Evolutionary conservation across 768 basidiomycete species (phyloP).

Genomic region (Galerina sulciceps): DNA sequence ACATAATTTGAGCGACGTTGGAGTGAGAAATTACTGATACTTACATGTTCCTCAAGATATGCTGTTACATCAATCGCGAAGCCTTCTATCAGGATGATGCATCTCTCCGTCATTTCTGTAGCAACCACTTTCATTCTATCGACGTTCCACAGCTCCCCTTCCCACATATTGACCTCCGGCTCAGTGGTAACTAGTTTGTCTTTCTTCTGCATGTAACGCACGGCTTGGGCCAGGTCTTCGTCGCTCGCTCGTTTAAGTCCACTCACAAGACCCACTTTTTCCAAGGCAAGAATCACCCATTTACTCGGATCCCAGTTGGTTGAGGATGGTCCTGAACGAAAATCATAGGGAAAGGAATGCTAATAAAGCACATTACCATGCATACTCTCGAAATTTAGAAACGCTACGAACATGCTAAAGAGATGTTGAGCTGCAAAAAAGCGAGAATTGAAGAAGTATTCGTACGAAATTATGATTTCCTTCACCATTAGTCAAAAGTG

Average conservation of each 20-base stretch:
- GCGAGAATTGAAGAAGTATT: neutral
- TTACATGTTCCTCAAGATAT: conserved; percentile 71
- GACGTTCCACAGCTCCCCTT: conserved; percentile 45
- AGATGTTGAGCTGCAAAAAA: neutral
- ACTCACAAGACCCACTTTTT: conserved; percentile 49
- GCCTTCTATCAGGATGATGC: conserved; percentile 61
- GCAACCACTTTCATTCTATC: conserved; percentile 38
- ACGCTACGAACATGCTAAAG: conserved; percentile 43
- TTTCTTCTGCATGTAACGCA: conserved; percentile 52
- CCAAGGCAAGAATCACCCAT: conserved; percentile 68
- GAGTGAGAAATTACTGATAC: conserved; percentile 21
- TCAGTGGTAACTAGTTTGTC: conserved; percentile 8
- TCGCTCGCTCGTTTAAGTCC: conserved; percentile 53
- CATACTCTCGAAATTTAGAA: neutral
- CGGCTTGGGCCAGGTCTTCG: conserved; percentile 53
- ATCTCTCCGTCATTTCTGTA: conserved; percentile 28
- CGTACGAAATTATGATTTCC: conserved; percentile 80
- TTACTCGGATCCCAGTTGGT: conserved; percentile 83
- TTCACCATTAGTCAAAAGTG: conserved; percentile 74
- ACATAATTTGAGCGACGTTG: neutral
- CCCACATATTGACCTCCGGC: conserved; percentile 32
- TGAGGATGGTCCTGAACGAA: conserved; percentile 63
- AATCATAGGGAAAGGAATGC: conserved; percentile 83
- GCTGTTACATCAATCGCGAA: conserved; percentile 63
- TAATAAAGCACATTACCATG: conserved; percentile 23